phyloP scores from a whole-genome alignment of 225 moss, liverwort and hornwort genomes.

The Marchantia paleacea region DNA sequence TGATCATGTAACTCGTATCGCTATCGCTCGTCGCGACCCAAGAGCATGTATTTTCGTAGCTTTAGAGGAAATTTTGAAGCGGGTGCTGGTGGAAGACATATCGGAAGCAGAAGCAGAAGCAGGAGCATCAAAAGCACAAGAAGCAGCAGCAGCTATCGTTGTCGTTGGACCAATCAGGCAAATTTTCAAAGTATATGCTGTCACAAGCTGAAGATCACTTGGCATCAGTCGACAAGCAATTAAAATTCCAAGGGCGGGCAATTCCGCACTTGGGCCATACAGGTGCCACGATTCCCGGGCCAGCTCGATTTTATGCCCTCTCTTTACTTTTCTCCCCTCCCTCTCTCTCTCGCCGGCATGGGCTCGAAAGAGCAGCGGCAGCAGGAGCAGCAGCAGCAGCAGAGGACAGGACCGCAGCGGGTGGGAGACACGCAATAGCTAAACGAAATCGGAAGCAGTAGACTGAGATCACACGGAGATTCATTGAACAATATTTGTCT shows the following conservation, averaged over 20 bases:
- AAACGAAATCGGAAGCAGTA: not conserved
- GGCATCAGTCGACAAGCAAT: not conserved
- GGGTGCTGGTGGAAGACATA: too few relatives aligned
- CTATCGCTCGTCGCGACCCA: not conserved
- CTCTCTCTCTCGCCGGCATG: not conserved
- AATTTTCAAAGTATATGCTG: not conserved
- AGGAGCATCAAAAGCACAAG: not conserved
- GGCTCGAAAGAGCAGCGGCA: not conserved
- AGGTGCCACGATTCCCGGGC: not conserved
- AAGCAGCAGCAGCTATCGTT: not conserved
- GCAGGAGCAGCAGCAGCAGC: not conserved
- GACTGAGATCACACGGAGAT: not conserved
- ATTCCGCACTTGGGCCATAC: not conserved
- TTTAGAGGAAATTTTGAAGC: not conserved
- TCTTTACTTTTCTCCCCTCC: too few relatives aligned
- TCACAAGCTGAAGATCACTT: slow-evolving; percentile 11
- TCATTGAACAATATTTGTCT: not conserved
- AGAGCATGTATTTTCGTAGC: not conserved
- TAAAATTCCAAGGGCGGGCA: not conserved
- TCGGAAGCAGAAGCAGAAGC: not conserved
- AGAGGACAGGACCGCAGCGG: not conserved
- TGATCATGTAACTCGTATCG: not conserved
- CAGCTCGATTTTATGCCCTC: not conserved
- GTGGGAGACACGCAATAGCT: not conserved
- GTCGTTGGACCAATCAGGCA: not conserved